Evolutionary conservation across 2,329 filamentous ascomycete species (phyloP).

Genomic region (Orbilia brochopaga): DNA sequence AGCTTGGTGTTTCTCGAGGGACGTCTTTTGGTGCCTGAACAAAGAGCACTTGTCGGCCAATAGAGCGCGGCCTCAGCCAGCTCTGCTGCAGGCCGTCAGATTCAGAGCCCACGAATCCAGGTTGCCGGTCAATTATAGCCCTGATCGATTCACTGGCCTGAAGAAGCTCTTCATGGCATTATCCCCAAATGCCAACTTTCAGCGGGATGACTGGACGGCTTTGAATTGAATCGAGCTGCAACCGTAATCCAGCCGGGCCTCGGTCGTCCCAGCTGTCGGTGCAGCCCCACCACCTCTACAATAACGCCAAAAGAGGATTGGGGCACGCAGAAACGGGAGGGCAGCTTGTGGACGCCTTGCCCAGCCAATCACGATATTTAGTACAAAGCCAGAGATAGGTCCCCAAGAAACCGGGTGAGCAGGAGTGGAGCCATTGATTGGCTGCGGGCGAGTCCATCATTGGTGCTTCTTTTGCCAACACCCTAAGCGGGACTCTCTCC

Average conservation of each 20-base stretch:
- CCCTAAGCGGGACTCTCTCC: conserved; percentile 39
- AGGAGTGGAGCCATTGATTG: conserved; percentile 50
- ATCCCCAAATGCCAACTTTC: conserved; percentile 33
- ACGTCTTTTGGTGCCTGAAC: background rate
- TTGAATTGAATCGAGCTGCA: conserved; percentile 19
- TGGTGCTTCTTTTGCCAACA: conserved; percentile 40
- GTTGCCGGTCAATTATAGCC: background rate
- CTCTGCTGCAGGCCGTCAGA: background rate
- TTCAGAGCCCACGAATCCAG: background rate
- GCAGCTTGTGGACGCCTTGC: conserved; percentile 23
- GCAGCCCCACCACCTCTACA: conserved; percentile 42
- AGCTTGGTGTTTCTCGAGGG: conserved; percentile 19
- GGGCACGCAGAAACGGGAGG: conserved; percentile 33
- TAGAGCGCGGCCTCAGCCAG: background rate
- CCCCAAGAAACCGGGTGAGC: conserved; percentile 46
- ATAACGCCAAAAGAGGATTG: conserved; percentile 37
- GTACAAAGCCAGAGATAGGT: conserved; percentile 32
- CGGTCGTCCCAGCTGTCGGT: conserved; percentile 39
- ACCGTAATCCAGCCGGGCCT: conserved; percentile 30
- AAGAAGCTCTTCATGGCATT: background rate
- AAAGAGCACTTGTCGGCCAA: background rate
- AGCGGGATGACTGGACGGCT: conserved; percentile 25
- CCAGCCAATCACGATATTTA: conserved; percentile 34
- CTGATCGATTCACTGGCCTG: background rate
- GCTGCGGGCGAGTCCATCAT: conserved; percentile 44